phyloP scores from a whole-genome alignment of 352 stramenopile species.

The Elongisporangium prolatum region DNA sequence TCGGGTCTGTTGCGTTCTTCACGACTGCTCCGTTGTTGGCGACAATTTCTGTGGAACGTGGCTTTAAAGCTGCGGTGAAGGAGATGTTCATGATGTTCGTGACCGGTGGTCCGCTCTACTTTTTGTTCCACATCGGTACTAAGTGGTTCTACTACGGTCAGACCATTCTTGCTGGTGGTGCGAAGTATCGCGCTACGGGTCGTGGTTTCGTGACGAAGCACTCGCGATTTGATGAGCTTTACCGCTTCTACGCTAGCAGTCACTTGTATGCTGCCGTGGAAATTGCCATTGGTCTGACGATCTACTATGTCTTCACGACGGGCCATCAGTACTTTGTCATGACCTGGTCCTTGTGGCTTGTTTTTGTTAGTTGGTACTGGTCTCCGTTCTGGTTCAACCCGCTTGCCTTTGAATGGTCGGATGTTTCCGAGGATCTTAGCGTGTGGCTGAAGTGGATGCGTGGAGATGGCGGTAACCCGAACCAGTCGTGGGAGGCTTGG shows the following conservation, averaged over 20 bases:
- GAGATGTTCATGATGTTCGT: slow-evolving; percentile 95
- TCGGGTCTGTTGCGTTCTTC: slow-evolving; percentile 95
- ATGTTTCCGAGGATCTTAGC: slow-evolving; percentile 87
- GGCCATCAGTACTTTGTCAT: slow-evolving; percentile 95
- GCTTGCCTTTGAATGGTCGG: slow-evolving; percentile 95
- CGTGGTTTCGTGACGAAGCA: slow-evolving; percentile 99
- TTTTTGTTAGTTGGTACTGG: slow-evolving; percentile 73
- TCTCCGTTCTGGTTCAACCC: slow-evolving; percentile 99
- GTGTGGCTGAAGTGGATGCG: slow-evolving; percentile 94
- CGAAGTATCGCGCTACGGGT: slow-evolving; percentile 97
- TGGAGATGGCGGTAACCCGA: slow-evolving; percentile 86
- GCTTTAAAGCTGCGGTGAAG: slow-evolving; percentile 93
- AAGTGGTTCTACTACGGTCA: slow-evolving; percentile 99
- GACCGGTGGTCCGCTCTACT: slow-evolving; percentile 97
- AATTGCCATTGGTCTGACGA: slow-evolving; percentile 86
- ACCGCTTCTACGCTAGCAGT: slow-evolving; percentile 97
- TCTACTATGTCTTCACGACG: slow-evolving; percentile 94
- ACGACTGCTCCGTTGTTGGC: slow-evolving; percentile 96
- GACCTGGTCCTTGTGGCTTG: slow-evolving; percentile 98
- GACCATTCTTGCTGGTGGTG: slow-evolving; percentile 97
- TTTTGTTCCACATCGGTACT: slow-evolving; percentile 99
- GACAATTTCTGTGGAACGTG: slow-evolving; percentile 97
- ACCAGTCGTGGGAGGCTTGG: slow-evolving; percentile 95
- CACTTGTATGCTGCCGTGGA: slow-evolving; percentile 96
- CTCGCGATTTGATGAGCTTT: slow-evolving; percentile 97